Base-by-base conservation (phyloP, 805 yeast species). In the Wickerhamiella slavikovae region DNA sequence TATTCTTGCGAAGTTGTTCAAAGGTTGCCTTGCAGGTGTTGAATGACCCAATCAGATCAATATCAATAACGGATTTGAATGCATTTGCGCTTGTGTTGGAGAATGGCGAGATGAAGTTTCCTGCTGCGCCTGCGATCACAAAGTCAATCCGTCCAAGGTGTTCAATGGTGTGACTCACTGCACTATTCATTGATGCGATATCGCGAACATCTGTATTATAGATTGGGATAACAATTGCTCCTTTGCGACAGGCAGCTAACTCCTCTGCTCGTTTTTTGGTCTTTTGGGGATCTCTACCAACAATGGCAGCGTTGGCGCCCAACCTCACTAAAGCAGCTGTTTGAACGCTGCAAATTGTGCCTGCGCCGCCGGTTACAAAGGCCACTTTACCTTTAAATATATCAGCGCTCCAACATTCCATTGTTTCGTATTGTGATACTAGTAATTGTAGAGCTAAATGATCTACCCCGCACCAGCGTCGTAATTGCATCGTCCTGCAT, bases 121-220 rank as follows among this genome's bases (percentile, higher is more conserved):
- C 95, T 3, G 95, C 95, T 2, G 96, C 95, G 8, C 95, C 95
- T 25, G 89, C 83, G 48, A 83, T 76, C 20, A 83, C 91, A 48
- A 51, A 77, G 53, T 83, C 95, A 35, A 83, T 73, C 36, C 65
- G 57, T 5, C 94, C 94, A 39, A 79, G 64, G 43, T 63, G 58
- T 7, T 53, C 46, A 15, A 82, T 78, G 0, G 93, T 70, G 24
- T 45, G 42, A 5, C 64, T 63, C 3, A 67, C 93, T 0, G 93
- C 93, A 3, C 42, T 45, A 13, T 54, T 60, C 37, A 83, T 41
- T n/a, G 66, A 57, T 2, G 64, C 45, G 22, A 73, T 62, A 22
- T 69, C 66, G 37, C 95, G 65, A 14, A 85, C 96, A 48, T 83
- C 96, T 15, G 74, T 64, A 29, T 60, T 62, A 24, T 77, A 76